Conservation (phyloP, 2,329 filamentous ascomycete genomes). For the Escovopsis sp. region DNA sequence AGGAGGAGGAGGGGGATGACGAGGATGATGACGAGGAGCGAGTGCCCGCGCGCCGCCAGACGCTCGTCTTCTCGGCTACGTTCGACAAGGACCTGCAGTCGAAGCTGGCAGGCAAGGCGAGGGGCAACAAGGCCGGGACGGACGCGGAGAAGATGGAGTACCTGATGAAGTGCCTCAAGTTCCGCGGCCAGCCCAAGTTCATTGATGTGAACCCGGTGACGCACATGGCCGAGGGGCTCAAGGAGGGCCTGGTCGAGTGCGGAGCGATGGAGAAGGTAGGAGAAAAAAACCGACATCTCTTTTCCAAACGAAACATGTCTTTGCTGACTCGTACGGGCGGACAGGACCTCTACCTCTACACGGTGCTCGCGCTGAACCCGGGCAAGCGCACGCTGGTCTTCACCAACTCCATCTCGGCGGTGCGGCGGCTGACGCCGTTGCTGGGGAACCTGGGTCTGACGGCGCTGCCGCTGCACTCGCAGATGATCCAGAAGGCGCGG, state of each 20-base stretch:
- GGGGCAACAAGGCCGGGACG: constrained; percentile 25
- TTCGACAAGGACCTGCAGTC: constrained; percentile 86
- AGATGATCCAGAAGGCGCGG: constrained; percentile 92
- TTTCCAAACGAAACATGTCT: neutral
- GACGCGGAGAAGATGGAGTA: constrained; percentile 84
- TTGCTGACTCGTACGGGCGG: constrained; percentile 8
- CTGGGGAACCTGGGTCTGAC: constrained; percentile 69
- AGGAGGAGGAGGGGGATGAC: constrained; percentile 4
- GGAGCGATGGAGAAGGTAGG: constrained; percentile 78
- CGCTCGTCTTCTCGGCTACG: constrained; percentile 90
- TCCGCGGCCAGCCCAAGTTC: constrained; percentile 74
- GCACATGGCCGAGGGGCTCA: constrained; percentile 75
- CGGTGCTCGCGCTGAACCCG: constrained; percentile 69
- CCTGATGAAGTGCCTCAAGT: constrained; percentile 77
- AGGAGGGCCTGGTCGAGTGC: constrained; percentile 86
- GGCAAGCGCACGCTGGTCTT: constrained; percentile 76
- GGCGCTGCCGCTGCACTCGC: constrained; percentile 69
- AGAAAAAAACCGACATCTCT: neutral
- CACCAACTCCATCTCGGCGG: constrained; percentile 88
- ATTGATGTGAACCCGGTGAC: constrained; percentile 81
- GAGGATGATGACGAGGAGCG: no score
- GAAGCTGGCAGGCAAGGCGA: constrained; percentile 69
- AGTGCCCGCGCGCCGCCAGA: constrained; percentile 45
- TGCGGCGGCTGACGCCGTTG: constrained; percentile 71
- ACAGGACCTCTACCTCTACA: constrained; percentile 83